Base-by-base conservation (phyloP, 805 yeast genomes). In the Maudiozyma bulderi region DNA sequence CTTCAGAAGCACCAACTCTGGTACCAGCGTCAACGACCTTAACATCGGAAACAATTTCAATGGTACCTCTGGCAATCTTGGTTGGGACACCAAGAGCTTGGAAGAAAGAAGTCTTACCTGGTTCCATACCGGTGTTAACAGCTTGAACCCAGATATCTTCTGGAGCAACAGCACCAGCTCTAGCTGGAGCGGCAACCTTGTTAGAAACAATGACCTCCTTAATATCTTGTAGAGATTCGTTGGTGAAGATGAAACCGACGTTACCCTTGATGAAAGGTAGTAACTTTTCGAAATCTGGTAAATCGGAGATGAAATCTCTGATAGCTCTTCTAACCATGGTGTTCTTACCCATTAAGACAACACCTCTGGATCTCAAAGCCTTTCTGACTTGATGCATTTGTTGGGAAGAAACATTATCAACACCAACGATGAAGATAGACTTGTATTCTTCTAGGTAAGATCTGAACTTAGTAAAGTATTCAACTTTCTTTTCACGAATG, bases 1-100 rank as follows among this genome's bases (percentile, higher is more conserved):
- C 98, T 82, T 93, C 99, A 67, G 99, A 93, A 68, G 91, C 95
- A 80, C 99, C 99, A 69, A 93, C 99, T 77, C 78, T 87, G 72
- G 70, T 69, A 69, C 87, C 86, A 57, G 84, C 82, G 58, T 77
- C 81, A 70, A 90, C 95, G 72, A 93, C 96, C 81, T 86, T 86
- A 69, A 93, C 95, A 72, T 93, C 99, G 66, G 85, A 76, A 74
- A 88, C 89, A 77, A 93, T 93, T 81, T 93, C 99, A 84, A 93
- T 93, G 78, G 96, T 89, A 93, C 99, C 99, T 86, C 99, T 90
- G 77, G 96, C 93, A 89, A 93, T 93, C 95, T 93, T 93, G 87
- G 99, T 93, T 83, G 99, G 99, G 69, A 93, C 96, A 87, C 98
- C 98, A 70, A 93, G 84, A 72, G 99, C 99, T 84, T 93, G 99